Base-by-base conservation (phyloP, 441 rosid genomes). In the Brassica hybrid region DNA sequence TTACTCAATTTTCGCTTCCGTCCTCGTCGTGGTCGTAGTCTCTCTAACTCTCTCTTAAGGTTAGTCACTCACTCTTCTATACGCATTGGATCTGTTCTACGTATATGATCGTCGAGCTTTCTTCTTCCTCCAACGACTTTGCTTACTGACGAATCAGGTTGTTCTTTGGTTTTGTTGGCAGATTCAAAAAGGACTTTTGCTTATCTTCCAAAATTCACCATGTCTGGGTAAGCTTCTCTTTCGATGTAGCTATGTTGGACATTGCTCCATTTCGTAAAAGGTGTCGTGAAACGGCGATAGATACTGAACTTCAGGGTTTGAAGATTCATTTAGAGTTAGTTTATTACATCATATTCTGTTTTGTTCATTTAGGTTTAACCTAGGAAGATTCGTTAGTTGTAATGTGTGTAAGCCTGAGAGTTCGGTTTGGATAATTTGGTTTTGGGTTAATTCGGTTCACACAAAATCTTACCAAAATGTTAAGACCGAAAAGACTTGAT, bases 221-320 rank as follows among this genome's bases (percentile, higher is more conserved):
- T 75, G 78, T 75, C 78, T 36, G 78, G 72, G 78, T 75, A 75
- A 75, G 78, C 71, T 65, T 65, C 17, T 73, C 16, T 54, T 14
- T 13, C 3, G 9, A 34, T 34, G 0, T 19, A 65, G 14, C 52
- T 63, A 17, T 18, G 62, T 63, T 45, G 7, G 0, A 14, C 30
- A 0, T 41, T 17, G 0, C 76, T 7, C 2, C 76, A 50, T 34
- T 73, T n/a, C 1, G 4, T 72, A 0, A 7, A 7, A 18, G 17
- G 13, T 25, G 14, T 45, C 5, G 36, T 36, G 36, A 54, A n/a
- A 32, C 38, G 0, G 18, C 48, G 21, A 11, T 30, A 1, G 1
- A 18, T 65, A 19, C 56, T 38, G 7, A 19, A 43, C 1, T 27
- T 48, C 45, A 16, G 48, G 1, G 12, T 6, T 72, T 72, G 25